Evolutionary conservation across 2,329 filamentous ascomycete genomes (phyloP), one percentile per base, ranked within the genome.

Genomic region (Blastomyces percursus): DNA sequence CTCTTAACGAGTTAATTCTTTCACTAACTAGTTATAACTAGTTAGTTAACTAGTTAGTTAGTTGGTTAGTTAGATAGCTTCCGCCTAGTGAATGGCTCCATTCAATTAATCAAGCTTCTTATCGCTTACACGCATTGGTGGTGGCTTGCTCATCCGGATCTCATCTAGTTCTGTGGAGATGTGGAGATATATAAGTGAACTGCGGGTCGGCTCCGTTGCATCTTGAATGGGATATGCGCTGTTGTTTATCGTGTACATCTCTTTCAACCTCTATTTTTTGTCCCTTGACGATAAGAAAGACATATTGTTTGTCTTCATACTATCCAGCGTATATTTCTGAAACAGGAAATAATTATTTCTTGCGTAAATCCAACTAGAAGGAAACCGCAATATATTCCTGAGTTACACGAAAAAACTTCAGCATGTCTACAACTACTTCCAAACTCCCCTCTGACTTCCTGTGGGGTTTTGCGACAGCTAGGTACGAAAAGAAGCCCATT

Each of bases 401-500:
- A n/a, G 5, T 44, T 24, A 48, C n/a, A 1, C 24, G 44, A 9
- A 9, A 48, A 24, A 21, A 14, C 11, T 11, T 8, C n/a, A 56
- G 27, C 54, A 42, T 50, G 30, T 71, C 69, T 38, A 67, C 67
- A 48, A 62, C 65, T 14, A 61, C 69, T 40, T 71, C 71, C 42
- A 71, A 67, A 63, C 80, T 90, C 62, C 86, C 86, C 48, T 80
- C 81, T 62, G 86, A 90, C 73, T 91, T 92, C 74, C 76, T 85
- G 64, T 91, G 88, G 88, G 89, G 89, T 61, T 91, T 90, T 75
- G 89, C 89, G 70, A 92, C 89, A 48, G 89, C 89, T 65, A 81
- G 85, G 86, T 88, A 77, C 73, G 82, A 79, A 35, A 52, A 40
- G n/a, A 3, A 56, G 42, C 46, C 57, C 40, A 46, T 21, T 42